Evolutionary conservation across 257 asterid genomes (phyloP), one percentile per base, ranked within the genome.

Genomic region (Perilla frutescens): DNA sequence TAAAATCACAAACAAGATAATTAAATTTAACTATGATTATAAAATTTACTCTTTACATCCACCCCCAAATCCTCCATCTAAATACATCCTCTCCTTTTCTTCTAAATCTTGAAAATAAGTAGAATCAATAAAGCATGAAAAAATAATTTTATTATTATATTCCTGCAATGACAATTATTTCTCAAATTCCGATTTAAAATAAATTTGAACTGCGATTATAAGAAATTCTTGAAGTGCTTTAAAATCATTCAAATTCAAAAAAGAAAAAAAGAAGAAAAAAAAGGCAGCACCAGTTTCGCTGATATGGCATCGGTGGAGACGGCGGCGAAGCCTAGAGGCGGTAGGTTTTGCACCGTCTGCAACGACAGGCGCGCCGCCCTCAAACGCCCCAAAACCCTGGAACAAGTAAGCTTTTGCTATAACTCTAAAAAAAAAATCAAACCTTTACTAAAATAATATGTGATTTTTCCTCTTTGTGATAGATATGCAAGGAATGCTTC

Each of bases 401-500:
- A 91, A 78, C 97, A 92, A 77, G 98, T 94, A 77, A 3, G 32
- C 4, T 29, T 7, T 43, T 32, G 15, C 29, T 39, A 15, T 34
- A 11, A 31, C 55, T 54, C 39, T 6, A 6, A 9, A 32, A 20
- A 14, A 10, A 34, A 45, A 65, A 31, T 6, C 39, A 10, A 40
- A 6, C 31, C 36, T 7, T 49, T 56, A 48, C 47, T 61, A 5
- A 70, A 47, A 37, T 12, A 7, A 3, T 0, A 31, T 7, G 14
- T 8, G 40, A 71, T 13, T 9, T 32, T 14, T 72, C 51, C 34
- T 61, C 12, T 74, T 26, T 40, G 70, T 37, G 50, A 10, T 70
- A 92, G 98, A 89, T 92, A 77, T 95, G 99, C 86, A 92, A 87
- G 89, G 97, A 90, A 59, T 95, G 99, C 50, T 95, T 95, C 72